These are phyloP conservation scores for Sarocladium strictum DNA, from an alignment of 2,329 filamentous ascomycete species.

Conservation along the genomic window DNA sequence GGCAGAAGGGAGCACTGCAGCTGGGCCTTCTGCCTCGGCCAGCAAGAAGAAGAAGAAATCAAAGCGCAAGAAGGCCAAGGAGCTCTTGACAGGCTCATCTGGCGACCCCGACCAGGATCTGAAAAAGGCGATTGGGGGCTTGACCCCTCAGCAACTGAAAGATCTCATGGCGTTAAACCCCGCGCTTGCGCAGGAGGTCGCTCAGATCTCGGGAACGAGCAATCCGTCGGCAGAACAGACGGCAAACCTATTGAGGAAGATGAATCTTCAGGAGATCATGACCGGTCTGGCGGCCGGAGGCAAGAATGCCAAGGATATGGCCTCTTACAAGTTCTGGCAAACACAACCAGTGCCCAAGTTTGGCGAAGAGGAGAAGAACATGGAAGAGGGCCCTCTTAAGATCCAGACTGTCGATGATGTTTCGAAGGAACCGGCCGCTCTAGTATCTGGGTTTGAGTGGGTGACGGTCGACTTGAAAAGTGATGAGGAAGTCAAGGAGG, in stretches of 20 bases:
- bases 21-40: slow-evolving; percentile 19
- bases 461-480: slow-evolving; percentile 80
- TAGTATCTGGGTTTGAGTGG: slow-evolving; percentile 89
- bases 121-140: slow-evolving; percentile 45
- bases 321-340: slow-evolving; percentile 96
- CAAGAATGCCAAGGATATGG: slow-evolving; percentile 95
- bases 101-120: slow-evolving; percentile 32
- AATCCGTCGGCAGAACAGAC: slow-evolving; percentile 35
- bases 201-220: slow-evolving; percentile 26
- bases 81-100: slow-evolving; percentile 31
- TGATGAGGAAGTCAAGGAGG: slow-evolving; percentile 74
- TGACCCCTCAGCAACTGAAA: slow-evolving; percentile 52
- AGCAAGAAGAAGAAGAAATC: slow-evolving; percentile 60
- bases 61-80: slow-evolving; percentile 56
- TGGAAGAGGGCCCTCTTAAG: slow-evolving; percentile 79
- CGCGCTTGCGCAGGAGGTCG: slow-evolving; percentile 57
- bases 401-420: slow-evolving; percentile 73
- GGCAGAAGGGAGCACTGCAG: slow-evolving; percentile 20
- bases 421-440: slow-evolving; percentile 65
- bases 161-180: slow-evolving; percentile 69
- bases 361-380: slow-evolving; percentile 47
- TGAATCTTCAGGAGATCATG: slow-evolving; percentile 66
- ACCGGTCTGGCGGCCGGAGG: slow-evolving; percentile 69
- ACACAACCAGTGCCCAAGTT: slow-evolving; percentile 94
- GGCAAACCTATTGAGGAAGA: slow-evolving; percentile 50